These are phyloP conservation scores for Apophysomyces sp. DNA, from an alignment of 371 early-diverging fungal genomes.

Conservation along the genomic window DNA sequence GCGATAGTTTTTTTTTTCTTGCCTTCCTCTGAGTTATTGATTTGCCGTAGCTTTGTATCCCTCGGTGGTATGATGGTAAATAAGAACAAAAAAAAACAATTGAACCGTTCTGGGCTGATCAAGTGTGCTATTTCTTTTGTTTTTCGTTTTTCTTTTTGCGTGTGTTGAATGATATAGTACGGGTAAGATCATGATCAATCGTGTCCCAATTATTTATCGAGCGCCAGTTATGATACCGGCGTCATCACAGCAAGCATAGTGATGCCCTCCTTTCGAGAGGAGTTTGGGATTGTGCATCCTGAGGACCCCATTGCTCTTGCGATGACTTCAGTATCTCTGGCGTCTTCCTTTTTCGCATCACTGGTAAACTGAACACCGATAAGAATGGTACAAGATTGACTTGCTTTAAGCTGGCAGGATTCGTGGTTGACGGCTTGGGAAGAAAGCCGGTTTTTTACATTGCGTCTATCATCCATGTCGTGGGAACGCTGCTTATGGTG, in stretches of 20 bases:
- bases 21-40: neutral
- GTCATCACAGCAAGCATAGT: constrained; percentile 41
- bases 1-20: constrained; percentile 5
- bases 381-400: constrained; percentile 9
- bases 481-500: constrained; percentile 72
- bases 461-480: constrained; percentile 64
- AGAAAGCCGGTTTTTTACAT: constrained; percentile 38
- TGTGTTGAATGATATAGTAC: constrained; percentile 16
- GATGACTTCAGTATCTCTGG: constrained; percentile 28
- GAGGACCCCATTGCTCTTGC: constrained; percentile 17
- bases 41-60: constrained; percentile 34
- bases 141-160: neutral
- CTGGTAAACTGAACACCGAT: constrained; percentile 17
- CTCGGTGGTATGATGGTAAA: constrained; percentile 50
- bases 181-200: constrained; percentile 17
- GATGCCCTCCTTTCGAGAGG: constrained; percentile 36
- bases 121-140: neutral
- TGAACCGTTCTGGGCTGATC: neutral
- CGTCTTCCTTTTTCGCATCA: constrained; percentile 30
- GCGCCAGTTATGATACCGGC: constrained; percentile 48
- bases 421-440: constrained; percentile 36
- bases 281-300: constrained; percentile 12
- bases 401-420: constrained; percentile 30
- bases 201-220: neutral
- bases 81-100: neutral